These are phyloP conservation scores for Cyclotella cryptica DNA, from an alignment of 108 stramenopile species.

Conservation along the genomic window DNA sequence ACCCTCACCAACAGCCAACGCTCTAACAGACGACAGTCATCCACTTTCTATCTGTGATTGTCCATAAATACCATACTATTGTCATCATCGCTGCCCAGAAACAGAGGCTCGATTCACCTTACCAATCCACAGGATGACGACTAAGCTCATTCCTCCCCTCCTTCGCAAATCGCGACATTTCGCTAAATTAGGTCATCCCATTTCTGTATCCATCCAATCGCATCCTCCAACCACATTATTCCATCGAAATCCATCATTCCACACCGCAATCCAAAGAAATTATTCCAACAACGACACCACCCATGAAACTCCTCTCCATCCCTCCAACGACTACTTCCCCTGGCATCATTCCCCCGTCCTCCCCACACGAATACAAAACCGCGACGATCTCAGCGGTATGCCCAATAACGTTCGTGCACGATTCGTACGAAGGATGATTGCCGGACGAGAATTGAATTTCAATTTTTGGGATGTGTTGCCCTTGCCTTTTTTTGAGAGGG, in stretches of 20 bases:
- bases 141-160: neutral
- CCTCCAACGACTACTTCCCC: constrained; percentile 25
- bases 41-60: too few species aligned
- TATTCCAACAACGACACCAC: neutral
- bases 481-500: constrained; percentile 32
- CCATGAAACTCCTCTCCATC: neutral
- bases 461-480: constrained; percentile 44
- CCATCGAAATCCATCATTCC: neutral
- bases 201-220: too few species aligned
- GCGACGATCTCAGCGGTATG: constrained; percentile 44
- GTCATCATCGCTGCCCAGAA: too few species aligned
- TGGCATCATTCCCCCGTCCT: constrained; percentile 39
- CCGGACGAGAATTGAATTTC: constrained; percentile 37
- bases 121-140: neutral
- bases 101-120: too few species aligned
- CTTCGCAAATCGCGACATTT: neutral
- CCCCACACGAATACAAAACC: constrained; percentile 17
- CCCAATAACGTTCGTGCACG: constrained; percentile 39
- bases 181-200: neutral
- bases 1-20: too few species aligned
- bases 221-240: too few species aligned
- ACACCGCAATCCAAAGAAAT: neutral
- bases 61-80: too few species aligned
- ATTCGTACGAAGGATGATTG: constrained; percentile 34
- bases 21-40: too few species aligned